Evolutionary conservation across 2,329 filamentous ascomycete genomes (phyloP).

Genomic region (Aspergillus eucalypticola): DNA sequence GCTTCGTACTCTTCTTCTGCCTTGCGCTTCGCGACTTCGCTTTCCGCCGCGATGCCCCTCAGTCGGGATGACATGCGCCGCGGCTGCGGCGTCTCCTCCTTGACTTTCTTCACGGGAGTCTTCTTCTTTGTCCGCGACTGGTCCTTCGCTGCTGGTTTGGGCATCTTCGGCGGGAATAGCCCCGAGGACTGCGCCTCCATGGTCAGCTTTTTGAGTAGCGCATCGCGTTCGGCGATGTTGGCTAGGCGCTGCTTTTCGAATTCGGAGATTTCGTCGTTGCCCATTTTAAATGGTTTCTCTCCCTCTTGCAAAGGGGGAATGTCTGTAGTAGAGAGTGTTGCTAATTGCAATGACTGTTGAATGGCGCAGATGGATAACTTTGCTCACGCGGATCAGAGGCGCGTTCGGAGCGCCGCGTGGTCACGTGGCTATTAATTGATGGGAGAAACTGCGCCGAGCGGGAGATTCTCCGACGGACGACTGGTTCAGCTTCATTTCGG

Average conservation of each 20-base stretch:
- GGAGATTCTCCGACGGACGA: not conserved
- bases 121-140: constrained; percentile 51
- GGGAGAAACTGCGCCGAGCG: not conserved
- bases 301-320: not conserved
- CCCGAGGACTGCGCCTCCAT: constrained; percentile 67
- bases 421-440: not conserved
- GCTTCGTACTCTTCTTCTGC: constrained; percentile 64
- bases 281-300: constrained; percentile 3
- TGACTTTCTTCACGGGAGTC: constrained; percentile 56
- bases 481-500: not conserved
- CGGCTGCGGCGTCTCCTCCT: constrained; percentile 59
- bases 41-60: constrained; percentile 64
- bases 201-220: constrained; percentile 75
- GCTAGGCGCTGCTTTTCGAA: constrained; percentile 83
- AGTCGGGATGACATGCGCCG: constrained; percentile 64
- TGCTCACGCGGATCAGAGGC: not conserved
- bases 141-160: constrained; percentile 51
- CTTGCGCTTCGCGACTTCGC: constrained; percentile 68
- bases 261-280: constrained; percentile 66
- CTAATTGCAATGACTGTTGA: not conserved
- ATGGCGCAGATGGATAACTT: not conserved
- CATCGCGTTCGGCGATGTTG: constrained; percentile 85
- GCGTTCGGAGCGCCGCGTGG: constrained; percentile 3
- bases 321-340: not conserved
- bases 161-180: constrained; percentile 57